Base-by-base conservation (phyloP, 306 rosid species). In the Citrullus mucosospermus region DNA sequence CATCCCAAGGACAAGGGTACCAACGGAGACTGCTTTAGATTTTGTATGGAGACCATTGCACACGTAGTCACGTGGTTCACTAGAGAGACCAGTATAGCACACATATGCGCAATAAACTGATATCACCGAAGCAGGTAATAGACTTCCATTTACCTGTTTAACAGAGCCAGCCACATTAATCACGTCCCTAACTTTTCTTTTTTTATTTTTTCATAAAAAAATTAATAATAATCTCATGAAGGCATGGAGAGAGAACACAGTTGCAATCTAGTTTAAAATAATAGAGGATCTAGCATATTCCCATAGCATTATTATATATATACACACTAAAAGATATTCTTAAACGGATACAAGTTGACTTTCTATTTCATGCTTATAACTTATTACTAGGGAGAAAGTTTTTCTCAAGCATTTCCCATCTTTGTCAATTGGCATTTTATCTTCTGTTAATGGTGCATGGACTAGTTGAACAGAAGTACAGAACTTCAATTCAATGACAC, bases 81-180 rank as follows among this genome's bases (percentile, higher is more conserved):
- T 88, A 70, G 97, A 84, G 68, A 95, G 97, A 38, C 91, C 99
- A 46, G 97, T 92, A 88, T 88, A 95, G 90, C 97, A 91, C 78
- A 92, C 78, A 55, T 95, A 95, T 41, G 97, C 99, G 85, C 92
- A 86, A 53, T 92, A 95, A 75, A 95, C 81, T 65, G 97, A 91
- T 72, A 95, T 89, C 87, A 95, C 97, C 68, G 99, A 85, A 39
- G 99, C 97, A 67, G 99, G 99, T 86, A 95, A 84, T 80, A 95
- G 90, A 86, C 99, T 95, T 54, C 99, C 99, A 50, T 90, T 95
- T 77, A 95, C 97, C 97, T 95, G 93, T 80, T 80, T 78, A 81
- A 78, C 73, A 83, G 61, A 51, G 67, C 71, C 66, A 66, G 59
- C 36, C 81, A 82, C 20, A 59, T 75, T 68, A 46, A 65, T 80